Percentiles rank a stretch among this genome's conserved stretches.
Conservation (phyloP, 2,329 filamentous ascomycete genomes). For the Microdochium trichocladiopsis region DNA sequence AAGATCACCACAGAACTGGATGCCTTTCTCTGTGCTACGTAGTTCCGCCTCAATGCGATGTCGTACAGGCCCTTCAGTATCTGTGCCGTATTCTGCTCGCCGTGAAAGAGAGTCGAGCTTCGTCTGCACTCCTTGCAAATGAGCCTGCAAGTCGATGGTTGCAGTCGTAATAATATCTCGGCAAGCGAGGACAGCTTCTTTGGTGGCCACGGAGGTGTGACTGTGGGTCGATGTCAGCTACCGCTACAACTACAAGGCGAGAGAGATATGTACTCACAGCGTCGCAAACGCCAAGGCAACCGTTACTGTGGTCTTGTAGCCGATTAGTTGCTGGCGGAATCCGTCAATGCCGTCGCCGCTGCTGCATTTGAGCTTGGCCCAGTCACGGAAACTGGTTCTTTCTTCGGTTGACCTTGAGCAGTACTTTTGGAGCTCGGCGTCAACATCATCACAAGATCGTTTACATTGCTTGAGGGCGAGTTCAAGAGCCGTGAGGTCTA, state of each 20-base stretch:
- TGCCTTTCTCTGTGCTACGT: constrained; percentile 1
- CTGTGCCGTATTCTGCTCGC: neutral
- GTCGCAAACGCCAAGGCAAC: constrained; percentile 1
- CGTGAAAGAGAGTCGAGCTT: constrained; percentile 1
- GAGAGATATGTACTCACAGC: neutral
- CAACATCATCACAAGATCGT: constrained; percentile 1
- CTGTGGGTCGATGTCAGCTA: neutral
- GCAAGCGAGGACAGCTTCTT: neutral
- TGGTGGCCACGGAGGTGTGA: neutral
- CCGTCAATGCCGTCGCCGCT: constrained; percentile 2
- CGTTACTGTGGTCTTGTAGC: constrained; percentile 1
- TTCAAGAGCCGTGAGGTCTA: constrained; percentile 1
- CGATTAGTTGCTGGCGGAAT: constrained; percentile 1
- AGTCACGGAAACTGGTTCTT: constrained; percentile 2
- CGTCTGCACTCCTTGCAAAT: neutral
- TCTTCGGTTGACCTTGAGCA: neutral
- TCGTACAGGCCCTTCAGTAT: neutral
- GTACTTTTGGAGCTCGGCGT: neutral
- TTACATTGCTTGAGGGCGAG: constrained; percentile 1
- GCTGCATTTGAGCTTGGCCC: constrained; percentile 2
- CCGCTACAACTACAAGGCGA: neutral
- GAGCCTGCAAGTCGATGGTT: neutral
- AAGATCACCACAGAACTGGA: constrained; percentile 1
- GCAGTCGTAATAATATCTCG: neutral
- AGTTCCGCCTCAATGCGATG: neutral